These are phyloP conservation scores for Corinectria fuckeliana DNA, from an alignment of 2,329 filamentous ascomycete species.

Conservation along the genomic window DNA sequence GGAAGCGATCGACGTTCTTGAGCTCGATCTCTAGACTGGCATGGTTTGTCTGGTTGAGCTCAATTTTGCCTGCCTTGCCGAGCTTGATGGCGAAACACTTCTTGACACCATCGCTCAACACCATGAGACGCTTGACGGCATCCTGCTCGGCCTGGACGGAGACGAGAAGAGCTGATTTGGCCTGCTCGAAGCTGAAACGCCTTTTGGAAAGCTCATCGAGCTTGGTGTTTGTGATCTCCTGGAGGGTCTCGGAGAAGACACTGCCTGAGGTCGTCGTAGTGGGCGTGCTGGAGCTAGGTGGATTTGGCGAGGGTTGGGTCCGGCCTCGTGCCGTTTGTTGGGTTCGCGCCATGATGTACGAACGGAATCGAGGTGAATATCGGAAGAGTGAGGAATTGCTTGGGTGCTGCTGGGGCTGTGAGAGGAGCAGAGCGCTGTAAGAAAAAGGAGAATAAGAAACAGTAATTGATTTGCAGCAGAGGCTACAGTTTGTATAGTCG, in stretches of 20 bases:
- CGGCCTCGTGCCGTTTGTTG: too few species aligned
- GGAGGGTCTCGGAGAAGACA: slow-evolving; percentile 51
- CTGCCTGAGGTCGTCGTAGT: slow-evolving; percentile 41
- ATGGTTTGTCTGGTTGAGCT: slow-evolving; percentile 32
- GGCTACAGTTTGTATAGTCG: slow-evolving; percentile 18
- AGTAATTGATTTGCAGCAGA: background rate
- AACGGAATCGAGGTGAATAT: background rate
- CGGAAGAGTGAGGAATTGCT: background rate
- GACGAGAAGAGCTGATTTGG: slow-evolving; percentile 41
- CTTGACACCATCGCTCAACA: slow-evolving; percentile 46
- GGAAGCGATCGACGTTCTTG: slow-evolving; percentile 49
- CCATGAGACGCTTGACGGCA: slow-evolving; percentile 40
- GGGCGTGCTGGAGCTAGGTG: background rate
- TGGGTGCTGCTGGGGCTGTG: background rate
- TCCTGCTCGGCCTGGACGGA: slow-evolving; percentile 37
- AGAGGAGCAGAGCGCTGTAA: background rate
- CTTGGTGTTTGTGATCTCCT: slow-evolving; percentile 52
- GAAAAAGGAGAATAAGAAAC: background rate
- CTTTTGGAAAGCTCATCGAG: slow-evolving; percentile 52
- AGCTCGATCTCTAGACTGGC: slow-evolving; percentile 42
- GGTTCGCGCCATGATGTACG: slow-evolving; percentile 34
- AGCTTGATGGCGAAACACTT: slow-evolving; percentile 43
- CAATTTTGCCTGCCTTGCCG: slow-evolving; percentile 37
- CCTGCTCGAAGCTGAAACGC: slow-evolving; percentile 45
- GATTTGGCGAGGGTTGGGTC: too few species aligned